Evolutionary conservation across 306 rosid genomes (phyloP).

Genomic region (Vigna radiata): DNA sequence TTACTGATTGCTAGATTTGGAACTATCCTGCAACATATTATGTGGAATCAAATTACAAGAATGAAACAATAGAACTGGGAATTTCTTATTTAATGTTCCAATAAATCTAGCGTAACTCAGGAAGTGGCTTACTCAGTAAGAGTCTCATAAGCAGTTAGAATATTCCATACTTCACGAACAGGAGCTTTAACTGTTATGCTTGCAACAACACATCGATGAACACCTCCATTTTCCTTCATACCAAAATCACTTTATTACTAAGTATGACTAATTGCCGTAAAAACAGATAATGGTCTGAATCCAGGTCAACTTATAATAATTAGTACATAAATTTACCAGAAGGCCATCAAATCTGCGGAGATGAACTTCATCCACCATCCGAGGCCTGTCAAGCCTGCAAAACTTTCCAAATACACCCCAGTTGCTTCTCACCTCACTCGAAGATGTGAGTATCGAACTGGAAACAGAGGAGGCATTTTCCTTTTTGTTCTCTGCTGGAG

Average conservation of each 20-base stretch:
- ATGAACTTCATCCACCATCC: slow-evolving; percentile 90
- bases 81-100: not conserved
- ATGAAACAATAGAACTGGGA: slow-evolving; percentile 7
- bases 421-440: slow-evolving; percentile 58
- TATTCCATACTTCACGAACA: slow-evolving; percentile 77
- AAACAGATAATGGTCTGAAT: slow-evolving; percentile 12
- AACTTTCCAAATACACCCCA: slow-evolving; percentile 83
- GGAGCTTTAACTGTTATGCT: slow-evolving; percentile 93
- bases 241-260: slow-evolving; percentile 47
- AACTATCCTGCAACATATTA: slow-evolving; percentile 65
- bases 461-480: slow-evolving; percentile 47
- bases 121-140: slow-evolving; percentile 76
- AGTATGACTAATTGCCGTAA: not conserved
- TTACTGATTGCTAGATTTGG: slow-evolving; percentile 88
- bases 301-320: slow-evolving; percentile 33
- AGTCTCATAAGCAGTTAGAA: slow-evolving; percentile 76
- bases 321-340: slow-evolving; percentile 59
- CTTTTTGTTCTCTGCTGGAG: slow-evolving; percentile 53
- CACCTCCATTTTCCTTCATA: slow-evolving; percentile 91
- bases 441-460: slow-evolving; percentile 55
- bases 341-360: slow-evolving; percentile 93
- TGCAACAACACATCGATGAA: slow-evolving; percentile 88
- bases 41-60: slow-evolving; percentile 28
- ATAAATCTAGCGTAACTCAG: not conserved
- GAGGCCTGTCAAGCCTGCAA: slow-evolving; percentile 74